A percentile compares a stretch with the other conserved stretches of the same genome.
These are phyloP conservation scores for Pleurotus tuber-regium DNA, from an alignment of 768 basidiomycete species.

Conservation along the genomic window DNA sequence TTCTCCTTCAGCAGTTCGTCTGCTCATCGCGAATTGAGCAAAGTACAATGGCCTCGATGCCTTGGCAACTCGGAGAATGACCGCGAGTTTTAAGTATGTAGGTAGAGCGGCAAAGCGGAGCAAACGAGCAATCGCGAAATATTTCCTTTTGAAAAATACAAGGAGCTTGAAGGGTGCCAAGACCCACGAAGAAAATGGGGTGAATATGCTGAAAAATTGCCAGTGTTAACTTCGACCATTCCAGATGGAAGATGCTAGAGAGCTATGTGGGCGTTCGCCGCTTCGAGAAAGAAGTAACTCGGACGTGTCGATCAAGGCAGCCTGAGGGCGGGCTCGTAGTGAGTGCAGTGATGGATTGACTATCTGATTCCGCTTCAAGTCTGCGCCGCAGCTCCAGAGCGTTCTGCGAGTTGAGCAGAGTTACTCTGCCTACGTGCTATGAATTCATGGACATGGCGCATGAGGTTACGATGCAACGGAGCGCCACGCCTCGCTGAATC, in stretches of 20 bases:
- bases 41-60: not conserved
- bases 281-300: not conserved
- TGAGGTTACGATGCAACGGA: not conserved
- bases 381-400: not conserved
- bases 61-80: not conserved
- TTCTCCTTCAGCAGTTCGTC: too few species aligned
- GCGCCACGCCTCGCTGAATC: not conserved
- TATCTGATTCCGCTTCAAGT: not conserved
- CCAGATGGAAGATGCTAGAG: not conserved
- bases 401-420: not conserved
- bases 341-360: not conserved
- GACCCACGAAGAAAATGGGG: not conserved
- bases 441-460: not conserved
- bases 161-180: not conserved
- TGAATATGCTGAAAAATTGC: not conserved
- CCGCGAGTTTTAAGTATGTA: too few species aligned
- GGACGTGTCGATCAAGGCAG: not conserved
- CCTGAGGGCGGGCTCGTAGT: not conserved
- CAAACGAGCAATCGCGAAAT: not conserved
- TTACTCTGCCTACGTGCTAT: not conserved
- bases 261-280: too few species aligned
- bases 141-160: not conserved
- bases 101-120: not conserved
- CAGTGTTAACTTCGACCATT: not conserved
- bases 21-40: too few species aligned